Base-by-base conservation (phyloP, 2,329 filamentous ascomycete genomes). In the Neopestalotiopsis rosae region DNA sequence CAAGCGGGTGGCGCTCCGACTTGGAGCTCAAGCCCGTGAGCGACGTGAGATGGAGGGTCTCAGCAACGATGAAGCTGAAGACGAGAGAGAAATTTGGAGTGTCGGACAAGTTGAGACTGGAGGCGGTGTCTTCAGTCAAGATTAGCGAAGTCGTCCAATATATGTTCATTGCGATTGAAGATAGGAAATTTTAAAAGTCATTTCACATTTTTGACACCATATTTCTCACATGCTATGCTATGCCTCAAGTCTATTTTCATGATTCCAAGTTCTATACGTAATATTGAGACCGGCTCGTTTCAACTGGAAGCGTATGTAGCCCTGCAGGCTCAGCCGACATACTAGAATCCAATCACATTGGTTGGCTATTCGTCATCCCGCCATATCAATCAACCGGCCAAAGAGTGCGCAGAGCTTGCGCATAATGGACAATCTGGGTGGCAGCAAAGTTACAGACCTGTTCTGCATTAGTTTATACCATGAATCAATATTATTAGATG, bases 41-140 rank as follows among this genome's bases (percentile, higher is more conserved):
- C 88, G 96, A 74, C 92, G 90, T 76, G 95, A 97, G 74, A 96
- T 96, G 0, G 64, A 67, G 7, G 69, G 69, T 0, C 80, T 99
- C 75, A 93, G 92, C 42, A 94, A 93, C 77, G 96, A 99, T 80
- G 96, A 99, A 83, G 84, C 90, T 40, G 96, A 99, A 77, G 96
- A 99, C 81, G 94, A 98, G 84, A 92, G 90, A 81, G 96, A 99
- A 84, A 91, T 99, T 71, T 97, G 94, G 95, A 96, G 93, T 79
- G 92, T 99, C 64, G 96, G 96, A 5, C 95, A 92, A 81, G 90
- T 97, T 64, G 95, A 98, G 78, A 83, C 95, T 13, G 84, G 83
- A 61, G 92, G 88, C 9, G 92, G 94, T 69, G 79, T 83, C 6
- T 87, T 87, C 77, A 79, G 81, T 61, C 83, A 82, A 70, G 78